These are phyloP conservation scores for Pseudogymnoascus sp. DNA, from an alignment of 2,329 filamentous ascomycete genomes.

Conservation along the genomic window DNA sequence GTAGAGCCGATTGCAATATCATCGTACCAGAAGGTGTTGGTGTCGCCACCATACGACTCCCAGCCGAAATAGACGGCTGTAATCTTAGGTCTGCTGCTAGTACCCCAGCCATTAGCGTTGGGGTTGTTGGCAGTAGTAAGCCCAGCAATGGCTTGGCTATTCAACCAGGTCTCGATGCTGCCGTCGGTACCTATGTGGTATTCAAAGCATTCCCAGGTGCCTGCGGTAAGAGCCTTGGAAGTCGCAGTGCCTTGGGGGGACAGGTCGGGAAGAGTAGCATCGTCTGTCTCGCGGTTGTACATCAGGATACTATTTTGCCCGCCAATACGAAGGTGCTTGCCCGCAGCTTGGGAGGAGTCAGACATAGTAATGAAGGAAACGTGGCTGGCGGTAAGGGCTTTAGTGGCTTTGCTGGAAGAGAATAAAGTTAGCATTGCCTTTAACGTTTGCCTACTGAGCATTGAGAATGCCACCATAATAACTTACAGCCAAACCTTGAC, in stretches of 20 bases:
- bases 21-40: constrained; percentile 59
- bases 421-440: constrained; percentile 22
- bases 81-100: constrained; percentile 44
- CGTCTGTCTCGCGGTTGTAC: constrained; percentile 59
- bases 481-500: constrained; percentile 51
- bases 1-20: constrained; percentile 46
- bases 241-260: constrained; percentile 53
- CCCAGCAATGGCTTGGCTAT: constrained; percentile 45
- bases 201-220: constrained; percentile 53
- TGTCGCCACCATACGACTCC: constrained; percentile 56
- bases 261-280: constrained; percentile 56
- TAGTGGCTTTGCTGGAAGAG: constrained; percentile 45
- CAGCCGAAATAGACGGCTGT: constrained; percentile 55
- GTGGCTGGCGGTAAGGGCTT: constrained; percentile 52
- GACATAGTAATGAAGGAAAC: constrained; percentile 60
- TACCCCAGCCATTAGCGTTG: constrained; percentile 49
- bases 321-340: constrained; percentile 57
- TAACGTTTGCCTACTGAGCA: background rate
- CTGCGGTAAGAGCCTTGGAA: constrained; percentile 45
- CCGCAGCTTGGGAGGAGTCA: constrained; percentile 47
- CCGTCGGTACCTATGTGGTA: constrained; percentile 55
- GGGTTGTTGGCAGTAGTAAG: constrained; percentile 45
- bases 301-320: constrained; percentile 56
- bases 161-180: constrained; percentile 55
- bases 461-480: background rate